A percentile compares a stretch with the other conserved stretches of the same genome.
Conservation (phyloP, 257 asterid species). For the Capsicum pubescens region DNA sequence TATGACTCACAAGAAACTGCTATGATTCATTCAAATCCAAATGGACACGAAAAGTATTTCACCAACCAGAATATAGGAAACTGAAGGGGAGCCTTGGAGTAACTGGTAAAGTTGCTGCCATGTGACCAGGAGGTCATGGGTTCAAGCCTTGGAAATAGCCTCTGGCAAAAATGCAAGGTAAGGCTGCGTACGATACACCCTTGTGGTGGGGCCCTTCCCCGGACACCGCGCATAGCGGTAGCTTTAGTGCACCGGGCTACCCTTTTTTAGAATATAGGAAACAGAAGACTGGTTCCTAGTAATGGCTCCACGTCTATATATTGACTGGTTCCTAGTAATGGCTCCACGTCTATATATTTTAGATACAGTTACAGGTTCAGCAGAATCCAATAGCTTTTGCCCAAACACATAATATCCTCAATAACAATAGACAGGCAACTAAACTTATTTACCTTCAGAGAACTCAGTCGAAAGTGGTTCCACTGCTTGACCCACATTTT, state of each 20-base stretch:
- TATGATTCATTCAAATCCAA: background rate
- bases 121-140: too few species aligned
- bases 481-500: conserved; percentile 40
- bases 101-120: too few species aligned
- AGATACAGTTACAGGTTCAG: background rate
- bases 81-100: background rate
- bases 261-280: background rate
- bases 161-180: too few species aligned
- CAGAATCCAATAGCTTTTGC: background rate
- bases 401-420: background rate
- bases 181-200: too few species aligned
- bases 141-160: too few species aligned
- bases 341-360: background rate
- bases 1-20: conserved; percentile 6
- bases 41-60: background rate
- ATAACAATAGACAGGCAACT: background rate
- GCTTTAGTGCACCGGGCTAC: too few species aligned
- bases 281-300: background rate
- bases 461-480: conserved; percentile 42
- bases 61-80: background rate
- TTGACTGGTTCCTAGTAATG: background rate
- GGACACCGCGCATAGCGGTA: too few species aligned
- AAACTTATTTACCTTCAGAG: conserved; percentile 50
- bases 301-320: conserved; percentile 7
- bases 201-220: too few species aligned